These are phyloP conservation scores for Penicillium occitanis DNA, from an alignment of 2,329 filamentous ascomycete genomes.

Conservation along the genomic window DNA sequence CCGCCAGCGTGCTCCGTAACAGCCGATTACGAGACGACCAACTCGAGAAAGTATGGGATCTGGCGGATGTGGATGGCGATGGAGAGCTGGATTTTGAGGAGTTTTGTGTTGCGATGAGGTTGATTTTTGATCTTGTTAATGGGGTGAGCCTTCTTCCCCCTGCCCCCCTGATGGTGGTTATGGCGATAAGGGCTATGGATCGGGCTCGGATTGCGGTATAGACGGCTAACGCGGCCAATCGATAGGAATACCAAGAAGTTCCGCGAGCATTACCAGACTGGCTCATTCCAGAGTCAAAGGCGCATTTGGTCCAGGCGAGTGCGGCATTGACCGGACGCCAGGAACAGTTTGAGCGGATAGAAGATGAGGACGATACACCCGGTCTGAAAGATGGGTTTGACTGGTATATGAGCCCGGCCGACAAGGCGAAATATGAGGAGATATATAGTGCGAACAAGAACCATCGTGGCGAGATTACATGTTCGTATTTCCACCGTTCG, in stretches of 20 bases:
- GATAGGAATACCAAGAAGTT: conserved; percentile 85
- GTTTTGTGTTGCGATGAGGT: conserved; percentile 97
- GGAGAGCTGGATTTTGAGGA: conserved; percentile 98
- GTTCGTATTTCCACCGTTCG: conserved; percentile 50
- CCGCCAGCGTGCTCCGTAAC: conserved; percentile 71
- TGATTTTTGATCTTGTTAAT: conserved; percentile 97
- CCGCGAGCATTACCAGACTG: conserved; percentile 84
- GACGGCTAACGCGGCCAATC: not conserved
- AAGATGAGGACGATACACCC: conserved; percentile 73
- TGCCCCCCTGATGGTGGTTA: not conserved
- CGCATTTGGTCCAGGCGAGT: conserved; percentile 81
- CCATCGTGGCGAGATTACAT: conserved; percentile 77
- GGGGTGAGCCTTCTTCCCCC: conserved; percentile 61
- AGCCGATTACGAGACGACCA: conserved; percentile 73
- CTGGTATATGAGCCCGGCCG: conserved; percentile 95
- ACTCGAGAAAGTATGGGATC: conserved; percentile 95
- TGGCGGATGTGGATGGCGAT: conserved; percentile 95
- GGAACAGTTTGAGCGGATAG: conserved; percentile 79
- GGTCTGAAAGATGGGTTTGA: conserved; percentile 96
- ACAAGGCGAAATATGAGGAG: conserved; percentile 93
- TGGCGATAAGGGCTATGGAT: not conserved
- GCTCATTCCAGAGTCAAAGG: conserved; percentile 94
- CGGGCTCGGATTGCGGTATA: not conserved
- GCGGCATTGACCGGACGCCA: conserved; percentile 76
- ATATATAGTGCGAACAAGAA: conserved; percentile 94